Evolutionary conservation across 352 stramenopile species (phyloP).

Genomic region (Globisporangium cystogenes): DNA sequence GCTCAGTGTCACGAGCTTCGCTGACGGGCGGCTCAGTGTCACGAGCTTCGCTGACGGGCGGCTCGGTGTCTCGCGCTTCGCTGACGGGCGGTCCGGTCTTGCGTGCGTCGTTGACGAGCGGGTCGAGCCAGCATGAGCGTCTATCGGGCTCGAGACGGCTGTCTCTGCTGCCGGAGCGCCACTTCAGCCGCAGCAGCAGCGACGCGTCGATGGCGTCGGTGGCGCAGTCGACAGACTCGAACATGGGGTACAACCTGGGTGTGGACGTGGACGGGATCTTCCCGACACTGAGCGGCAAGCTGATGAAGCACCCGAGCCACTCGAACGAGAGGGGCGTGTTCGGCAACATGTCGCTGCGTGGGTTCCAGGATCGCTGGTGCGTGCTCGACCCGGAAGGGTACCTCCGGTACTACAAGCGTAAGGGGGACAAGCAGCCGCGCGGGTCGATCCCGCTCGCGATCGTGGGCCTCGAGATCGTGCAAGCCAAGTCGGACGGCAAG

Average conservation of each 20-base stretch:
- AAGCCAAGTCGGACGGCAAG: slow-evolving; percentile 63
- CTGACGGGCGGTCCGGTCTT: slow-evolving; percentile 1
- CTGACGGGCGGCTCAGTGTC: slow-evolving; percentile 2
- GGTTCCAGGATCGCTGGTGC: slow-evolving; percentile 70
- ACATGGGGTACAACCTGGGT: slow-evolving; percentile 19
- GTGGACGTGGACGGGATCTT: slow-evolving; percentile 16
- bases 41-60: slow-evolving; percentile 2
- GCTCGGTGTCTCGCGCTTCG: background rate
- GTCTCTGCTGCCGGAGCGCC: slow-evolving; percentile 30
- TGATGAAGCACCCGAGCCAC: slow-evolving; percentile 75
- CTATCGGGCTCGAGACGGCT: slow-evolving; percentile 4
- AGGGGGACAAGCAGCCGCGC: slow-evolving; percentile 68
- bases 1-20: background rate
- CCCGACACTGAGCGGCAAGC: slow-evolving; percentile 39
- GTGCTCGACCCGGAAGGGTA: slow-evolving; percentile 57
- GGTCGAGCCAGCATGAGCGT: slow-evolving; percentile 6
- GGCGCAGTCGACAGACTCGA: slow-evolving; percentile 44
- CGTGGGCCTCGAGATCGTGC: slow-evolving; percentile 62
- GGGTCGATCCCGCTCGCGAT: slow-evolving; percentile 61
- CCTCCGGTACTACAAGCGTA: slow-evolving; percentile 76
- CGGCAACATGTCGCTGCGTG: slow-evolving; percentile 72
- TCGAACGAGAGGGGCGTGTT: slow-evolving; percentile 77
- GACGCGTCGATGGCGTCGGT: slow-evolving; percentile 50
- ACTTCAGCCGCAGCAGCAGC: slow-evolving; percentile 37
- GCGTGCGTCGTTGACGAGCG: slow-evolving; percentile 5